These are phyloP conservation scores for Cylindrotheca closterium DNA, from an alignment of 108 stramenopile genomes.

Conservation along the genomic window DNA sequence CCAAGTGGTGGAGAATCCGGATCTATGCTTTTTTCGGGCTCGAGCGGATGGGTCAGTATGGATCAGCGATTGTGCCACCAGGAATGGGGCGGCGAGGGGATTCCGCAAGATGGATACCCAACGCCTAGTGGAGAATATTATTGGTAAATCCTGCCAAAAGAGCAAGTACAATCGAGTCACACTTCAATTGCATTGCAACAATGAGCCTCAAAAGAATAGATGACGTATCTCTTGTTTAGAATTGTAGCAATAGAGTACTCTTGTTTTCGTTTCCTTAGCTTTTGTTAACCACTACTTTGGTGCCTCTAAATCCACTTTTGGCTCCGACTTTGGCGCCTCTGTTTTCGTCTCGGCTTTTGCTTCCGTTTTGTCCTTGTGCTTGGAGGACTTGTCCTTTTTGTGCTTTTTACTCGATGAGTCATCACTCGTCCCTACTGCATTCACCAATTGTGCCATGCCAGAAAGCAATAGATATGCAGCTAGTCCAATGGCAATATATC, in stretches of 20 bases:
- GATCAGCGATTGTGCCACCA: slow-evolving; percentile 4
- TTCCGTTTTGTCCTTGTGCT: no score
- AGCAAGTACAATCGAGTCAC: neutral
- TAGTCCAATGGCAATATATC: slow-evolving; percentile 2
- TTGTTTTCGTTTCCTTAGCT: no score
- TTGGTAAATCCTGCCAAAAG: neutral
- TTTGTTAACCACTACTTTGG: no score
- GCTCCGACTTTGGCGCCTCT: no score
- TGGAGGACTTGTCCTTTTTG: no score
- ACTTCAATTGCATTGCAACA: neutral
- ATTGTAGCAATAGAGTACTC: no score
- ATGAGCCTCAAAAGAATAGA: no score
- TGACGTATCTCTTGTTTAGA: no score
- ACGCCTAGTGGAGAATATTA: neutral
- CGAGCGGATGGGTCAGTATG: slow-evolving; percentile 4
- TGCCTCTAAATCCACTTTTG: no score
- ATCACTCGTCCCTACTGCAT: neutral
- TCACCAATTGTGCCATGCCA: neutral
- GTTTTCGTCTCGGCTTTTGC: no score
- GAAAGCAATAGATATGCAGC: slow-evolving; percentile 8
- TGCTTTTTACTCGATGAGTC: neutral
- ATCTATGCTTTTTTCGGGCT: slow-evolving; percentile 10
- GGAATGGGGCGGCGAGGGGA: neutral
- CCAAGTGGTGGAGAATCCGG: neutral
- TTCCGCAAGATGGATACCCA: slow-evolving; percentile 3